phyloP scores from a whole-genome alignment of 2,329 filamentous ascomycete species.

The Alternaria gaisen region DNA sequence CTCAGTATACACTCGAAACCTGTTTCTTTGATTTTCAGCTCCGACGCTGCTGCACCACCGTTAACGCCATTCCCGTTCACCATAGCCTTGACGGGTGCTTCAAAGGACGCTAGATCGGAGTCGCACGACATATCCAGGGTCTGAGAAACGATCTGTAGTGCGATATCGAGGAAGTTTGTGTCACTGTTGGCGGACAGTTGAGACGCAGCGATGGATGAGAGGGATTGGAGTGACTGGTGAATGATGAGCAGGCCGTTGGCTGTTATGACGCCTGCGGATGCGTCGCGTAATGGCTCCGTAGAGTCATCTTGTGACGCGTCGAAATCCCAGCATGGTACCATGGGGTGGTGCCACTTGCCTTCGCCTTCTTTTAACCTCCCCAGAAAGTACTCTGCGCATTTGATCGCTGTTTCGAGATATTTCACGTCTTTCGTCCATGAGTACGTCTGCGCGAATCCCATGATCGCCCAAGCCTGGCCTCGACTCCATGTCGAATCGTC shows the following conservation, averaged over 20 bases:
- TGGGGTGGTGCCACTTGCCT: slow-evolving; percentile 35
- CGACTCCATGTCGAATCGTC: slow-evolving; percentile 59
- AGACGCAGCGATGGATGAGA: slow-evolving; percentile 10
- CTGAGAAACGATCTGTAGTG: slow-evolving; percentile 35
- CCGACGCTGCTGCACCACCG: background rate
- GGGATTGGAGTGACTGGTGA: slow-evolving; percentile 43
- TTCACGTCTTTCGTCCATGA: slow-evolving; percentile 56
- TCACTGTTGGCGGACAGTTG: slow-evolving; percentile 6
- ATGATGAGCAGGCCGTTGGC: slow-evolving; percentile 55
- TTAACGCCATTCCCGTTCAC: slow-evolving; percentile 23
- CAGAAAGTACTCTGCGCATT: slow-evolving; percentile 59
- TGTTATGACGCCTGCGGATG: slow-evolving; percentile 53
- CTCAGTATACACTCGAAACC: slow-evolving; percentile 57
- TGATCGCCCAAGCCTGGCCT: slow-evolving; percentile 61
- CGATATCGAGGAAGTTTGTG: slow-evolving; percentile 23
- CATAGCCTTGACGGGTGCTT: slow-evolving; percentile 11
- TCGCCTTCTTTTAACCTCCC: slow-evolving; percentile 49
- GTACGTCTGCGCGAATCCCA: slow-evolving; percentile 59
- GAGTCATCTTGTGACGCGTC: slow-evolving; percentile 57
- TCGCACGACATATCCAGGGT: slow-evolving; percentile 47
- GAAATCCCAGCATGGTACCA: slow-evolving; percentile 62
- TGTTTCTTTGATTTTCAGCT: slow-evolving; percentile 38
- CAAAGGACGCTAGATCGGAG: slow-evolving; percentile 36
- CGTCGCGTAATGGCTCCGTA: slow-evolving; percentile 46
- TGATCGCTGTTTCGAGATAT: slow-evolving; percentile 57